phyloP scores from a whole-genome alignment of 306 rosid species.

The Nissolia schottii region DNA sequence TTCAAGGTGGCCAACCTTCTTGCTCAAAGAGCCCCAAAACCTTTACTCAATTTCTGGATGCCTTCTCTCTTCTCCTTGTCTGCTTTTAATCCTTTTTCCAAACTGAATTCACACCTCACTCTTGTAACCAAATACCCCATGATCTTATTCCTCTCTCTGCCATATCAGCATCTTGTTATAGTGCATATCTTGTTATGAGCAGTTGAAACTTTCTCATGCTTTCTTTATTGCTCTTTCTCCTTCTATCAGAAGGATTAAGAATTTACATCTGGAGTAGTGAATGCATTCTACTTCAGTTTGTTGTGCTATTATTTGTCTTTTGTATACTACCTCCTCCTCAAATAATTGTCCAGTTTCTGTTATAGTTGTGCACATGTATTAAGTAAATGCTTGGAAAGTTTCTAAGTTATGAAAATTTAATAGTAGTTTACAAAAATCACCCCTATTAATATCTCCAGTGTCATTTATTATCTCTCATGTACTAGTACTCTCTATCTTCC shows the following conservation, averaged over 20 bases:
- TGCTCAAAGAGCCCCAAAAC: background rate
- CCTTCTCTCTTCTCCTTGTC: background rate
- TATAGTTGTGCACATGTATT: too few species aligned
- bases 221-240: too few species aligned
- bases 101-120: background rate
- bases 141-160: background rate
- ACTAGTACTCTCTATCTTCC: too few species aligned
- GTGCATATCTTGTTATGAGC: background rate
- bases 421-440: too few species aligned
- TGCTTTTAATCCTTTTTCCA: background rate
- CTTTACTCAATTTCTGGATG: background rate
- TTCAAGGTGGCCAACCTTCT: too few species aligned
- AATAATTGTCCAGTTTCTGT: too few species aligned
- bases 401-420: too few species aligned
- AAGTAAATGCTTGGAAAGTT: too few species aligned
- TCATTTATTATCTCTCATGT: too few species aligned
- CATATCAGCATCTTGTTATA: background rate
- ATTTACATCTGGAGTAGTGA: constrained; percentile 20
- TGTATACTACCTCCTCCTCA: too few species aligned
- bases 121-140: background rate
- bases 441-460: too few species aligned
- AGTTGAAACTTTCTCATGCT: background rate
- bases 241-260: too few species aligned
- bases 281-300: background rate
- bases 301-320: constrained; percentile 4